Conservation (phyloP, 1,139 yeast genomes). For the Yamadazyma blattariae region DNA sequence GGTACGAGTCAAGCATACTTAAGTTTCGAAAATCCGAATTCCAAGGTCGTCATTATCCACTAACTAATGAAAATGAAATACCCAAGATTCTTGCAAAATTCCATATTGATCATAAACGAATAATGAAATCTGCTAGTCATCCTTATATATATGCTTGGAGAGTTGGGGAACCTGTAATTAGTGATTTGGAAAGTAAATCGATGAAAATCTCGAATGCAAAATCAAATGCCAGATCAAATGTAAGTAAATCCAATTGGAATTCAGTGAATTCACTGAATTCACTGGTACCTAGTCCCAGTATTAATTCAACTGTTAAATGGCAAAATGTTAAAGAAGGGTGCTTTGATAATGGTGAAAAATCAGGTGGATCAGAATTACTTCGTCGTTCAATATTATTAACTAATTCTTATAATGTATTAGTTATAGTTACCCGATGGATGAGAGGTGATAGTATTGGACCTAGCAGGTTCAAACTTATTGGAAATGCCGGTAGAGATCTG, state of each 20-base stretch:
- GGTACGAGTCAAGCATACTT: conserved; percentile 30
- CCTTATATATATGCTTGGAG: conserved; percentile 72
- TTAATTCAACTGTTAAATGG: no score
- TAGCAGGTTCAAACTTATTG: conserved; percentile 60
- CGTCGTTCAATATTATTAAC: conserved; percentile 46
- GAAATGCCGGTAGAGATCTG: conserved; percentile 26
- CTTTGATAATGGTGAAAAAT: conserved; percentile 63
- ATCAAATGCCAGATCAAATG: conserved; percentile 1
- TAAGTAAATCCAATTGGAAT: no score
- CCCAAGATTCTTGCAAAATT: no score
- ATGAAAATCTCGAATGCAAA: background rate
- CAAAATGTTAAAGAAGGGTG: conserved; percentile 49
- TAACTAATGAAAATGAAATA: no score
- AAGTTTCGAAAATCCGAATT: conserved; percentile 56
- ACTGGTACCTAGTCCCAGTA: no score
- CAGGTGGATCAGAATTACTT: conserved; percentile 57
- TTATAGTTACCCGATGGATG: conserved; percentile 71
- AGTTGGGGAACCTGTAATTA: no score
- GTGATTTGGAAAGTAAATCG: no score
- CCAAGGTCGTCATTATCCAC: no score
- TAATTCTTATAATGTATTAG: conserved; percentile 48
- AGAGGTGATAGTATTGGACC: conserved; percentile 70
- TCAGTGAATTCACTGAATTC: no score
- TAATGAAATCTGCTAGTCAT: conserved; percentile 54
- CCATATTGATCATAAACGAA: conserved; percentile 33